Base-by-base conservation (phyloP, 805 yeast genomes). In the Cyberlindnera subsufficiens region DNA sequence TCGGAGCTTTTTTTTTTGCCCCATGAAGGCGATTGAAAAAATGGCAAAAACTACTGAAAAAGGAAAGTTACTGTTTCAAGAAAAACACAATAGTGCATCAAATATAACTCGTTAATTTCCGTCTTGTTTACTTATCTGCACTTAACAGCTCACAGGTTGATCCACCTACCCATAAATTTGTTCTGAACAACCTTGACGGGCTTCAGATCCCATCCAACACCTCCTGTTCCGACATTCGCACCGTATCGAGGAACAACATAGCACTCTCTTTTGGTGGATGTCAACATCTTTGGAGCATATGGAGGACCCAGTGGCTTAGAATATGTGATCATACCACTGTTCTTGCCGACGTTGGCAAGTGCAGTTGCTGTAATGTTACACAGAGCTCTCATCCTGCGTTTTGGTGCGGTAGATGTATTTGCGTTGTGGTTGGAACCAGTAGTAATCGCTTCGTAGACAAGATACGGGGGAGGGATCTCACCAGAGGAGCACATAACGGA, bases 281-380 rank as follows among this genome's bases (percentile, higher is more conserved):
- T 67, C 14, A 86, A 55, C 49, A 74, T 69, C 55, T 82, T 82
- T 2, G 95, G 95, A 2, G 88, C 95, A 56, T 87, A 78, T 3
- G 96, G 96, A 42, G 86, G 85, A 0, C 96, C 96, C 40, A 91
- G 65, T 0, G 98, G 98, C 57, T 90, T 91, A 22, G 97, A 88
- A 62, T 84, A 90, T 0, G 91, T 78, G 34, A 91, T 56, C 37
- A 91, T 66, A 0, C 85, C 79, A 15, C 95, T 80, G 25, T 68
- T 68, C 51, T 81, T 83, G 15, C 88, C 90, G 16, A 93, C 72
- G 50, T 86, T 86, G 8, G 91, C 77, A 40, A 93, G 64, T 38
- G 90, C 90, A 19, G 77, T 74, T 3, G 89, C 89, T 5, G 76
- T 66, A 32, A 90, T 74, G 43, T 86, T 91, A 29, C 86, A 86